Percentiles rank a stretch among this genome's conserved stretches.
These are phyloP conservation scores for Elsinoe arachidis DNA, from an alignment of 2,329 filamentous ascomycete species.

Conservation along the genomic window DNA sequence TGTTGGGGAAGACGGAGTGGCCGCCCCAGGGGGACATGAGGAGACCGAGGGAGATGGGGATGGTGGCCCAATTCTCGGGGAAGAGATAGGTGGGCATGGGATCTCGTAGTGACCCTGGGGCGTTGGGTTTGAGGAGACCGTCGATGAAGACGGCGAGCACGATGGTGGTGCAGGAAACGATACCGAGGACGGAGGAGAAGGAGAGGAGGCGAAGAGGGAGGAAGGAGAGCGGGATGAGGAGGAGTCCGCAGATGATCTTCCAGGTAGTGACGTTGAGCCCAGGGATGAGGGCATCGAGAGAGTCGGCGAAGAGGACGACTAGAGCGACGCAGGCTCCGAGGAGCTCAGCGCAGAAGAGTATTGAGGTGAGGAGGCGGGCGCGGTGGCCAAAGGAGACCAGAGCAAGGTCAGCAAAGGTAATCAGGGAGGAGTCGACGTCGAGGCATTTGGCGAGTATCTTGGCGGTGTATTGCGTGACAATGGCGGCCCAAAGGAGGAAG, in stretches of 20 bases:
- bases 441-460: constrained; percentile 79
- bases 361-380: constrained; percentile 71
- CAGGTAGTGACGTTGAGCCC: constrained; percentile 60
- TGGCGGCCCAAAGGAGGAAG: constrained; percentile 64
- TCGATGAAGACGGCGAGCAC: constrained; percentile 76
- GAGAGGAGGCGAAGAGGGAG: constrained; percentile 74
- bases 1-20: constrained; percentile 73
- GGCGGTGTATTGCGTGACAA: constrained; percentile 77
- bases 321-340: constrained; percentile 82
- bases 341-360: constrained; percentile 81
- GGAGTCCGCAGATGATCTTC: constrained; percentile 74
- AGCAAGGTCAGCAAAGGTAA: constrained; percentile 90
- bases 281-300: constrained; percentile 68
- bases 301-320: constrained; percentile 92
- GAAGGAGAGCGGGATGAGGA: constrained; percentile 76
- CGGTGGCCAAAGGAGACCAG: constrained; percentile 80
- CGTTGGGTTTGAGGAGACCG: constrained; percentile 70
- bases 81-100: constrained; percentile 74
- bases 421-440: constrained; percentile 72
- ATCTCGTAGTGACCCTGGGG: constrained; percentile 73
- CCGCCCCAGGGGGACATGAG: constrained; percentile 76
- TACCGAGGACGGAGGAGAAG: constrained; percentile 87
- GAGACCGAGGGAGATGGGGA: constrained; percentile 82
- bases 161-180: constrained; percentile 80
- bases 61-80: constrained; percentile 74